Conservation (phyloP, 768 basidiomycete species). For the Guyanaporus albipodus region DNA sequence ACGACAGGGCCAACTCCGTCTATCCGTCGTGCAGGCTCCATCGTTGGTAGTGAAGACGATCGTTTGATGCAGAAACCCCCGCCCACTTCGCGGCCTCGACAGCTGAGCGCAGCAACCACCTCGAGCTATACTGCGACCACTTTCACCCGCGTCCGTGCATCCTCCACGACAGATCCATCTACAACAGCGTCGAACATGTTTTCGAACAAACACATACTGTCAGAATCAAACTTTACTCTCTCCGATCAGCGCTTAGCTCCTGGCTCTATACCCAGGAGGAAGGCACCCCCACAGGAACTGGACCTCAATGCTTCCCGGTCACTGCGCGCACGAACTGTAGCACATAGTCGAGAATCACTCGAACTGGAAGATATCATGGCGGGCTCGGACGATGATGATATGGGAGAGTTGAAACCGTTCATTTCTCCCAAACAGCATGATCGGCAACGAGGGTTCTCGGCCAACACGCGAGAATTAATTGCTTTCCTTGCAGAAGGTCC, state of each 20-base stretch:
- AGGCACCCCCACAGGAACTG: slow-evolving; percentile 26
- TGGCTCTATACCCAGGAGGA: slow-evolving; percentile 19
- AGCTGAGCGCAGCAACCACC: slow-evolving; percentile 42
- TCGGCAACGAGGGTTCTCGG: slow-evolving; percentile 38
- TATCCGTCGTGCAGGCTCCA: slow-evolving; percentile 58
- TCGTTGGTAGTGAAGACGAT: slow-evolving; percentile 57
- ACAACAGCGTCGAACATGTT: slow-evolving; percentile 5
- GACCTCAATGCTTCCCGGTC: slow-evolving; percentile 25
- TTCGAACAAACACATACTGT: slow-evolving; percentile 28
- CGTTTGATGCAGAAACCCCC: slow-evolving; percentile 27
- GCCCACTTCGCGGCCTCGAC: slow-evolving; percentile 42
- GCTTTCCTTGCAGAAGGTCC: slow-evolving; percentile 59
- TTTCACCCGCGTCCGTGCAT: slow-evolving; percentile 26
- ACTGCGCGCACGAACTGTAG: slow-evolving; percentile 43
- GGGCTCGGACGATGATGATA: slow-evolving; percentile 59
- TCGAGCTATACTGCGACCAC: slow-evolving; percentile 31
- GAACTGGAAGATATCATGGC: slow-evolving; percentile 75
- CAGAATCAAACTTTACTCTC: slow-evolving; percentile 28
- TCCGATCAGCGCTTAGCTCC: slow-evolving; percentile 26
- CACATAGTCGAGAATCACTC: slow-evolving; percentile 60
- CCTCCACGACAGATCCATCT: slow-evolving; percentile 32
- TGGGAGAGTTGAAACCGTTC: slow-evolving; percentile 22
- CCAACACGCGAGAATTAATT: slow-evolving; percentile 46
- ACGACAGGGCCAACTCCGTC: slow-evolving; percentile 39
- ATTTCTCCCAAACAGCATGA: slow-evolving; percentile 41